Evolutionary conservation across 208 protist genomes (phyloP).

Genomic region (Trypanosoma scelopori): DNA sequence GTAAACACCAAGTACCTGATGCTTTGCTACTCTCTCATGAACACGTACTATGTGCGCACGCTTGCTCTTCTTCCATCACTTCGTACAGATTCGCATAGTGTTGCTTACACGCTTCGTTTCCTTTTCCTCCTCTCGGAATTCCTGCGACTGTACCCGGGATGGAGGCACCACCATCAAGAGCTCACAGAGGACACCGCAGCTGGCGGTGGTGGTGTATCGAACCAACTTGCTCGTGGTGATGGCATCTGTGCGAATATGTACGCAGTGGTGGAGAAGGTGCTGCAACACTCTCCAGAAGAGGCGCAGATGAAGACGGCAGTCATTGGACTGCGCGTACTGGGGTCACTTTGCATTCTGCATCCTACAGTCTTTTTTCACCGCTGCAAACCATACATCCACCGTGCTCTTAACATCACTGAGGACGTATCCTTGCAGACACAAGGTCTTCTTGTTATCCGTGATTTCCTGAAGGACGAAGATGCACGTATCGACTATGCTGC

Average conservation of each 20-base stretch:
- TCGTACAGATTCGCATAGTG: conserved; percentile 40
- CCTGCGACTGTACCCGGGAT: conserved; percentile 78
- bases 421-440: conserved; percentile 54
- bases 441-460: conserved; percentile 72
- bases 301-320: conserved; percentile 36
- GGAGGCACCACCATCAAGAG: conserved; percentile 40
- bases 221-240: conserved; percentile 49
- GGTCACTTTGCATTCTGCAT: conserved; percentile 81
- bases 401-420: conserved; percentile 32
- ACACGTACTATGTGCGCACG: conserved; percentile 77
- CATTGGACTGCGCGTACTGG: conserved; percentile 69
- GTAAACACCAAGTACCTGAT: conserved; percentile 68
- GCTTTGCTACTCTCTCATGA: conserved; percentile 85
- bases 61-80: conserved; percentile 47
- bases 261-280: conserved; percentile 45
- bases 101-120: conserved; percentile 80
- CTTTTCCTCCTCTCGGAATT: conserved; percentile 90
- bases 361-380: conserved; percentile 68
- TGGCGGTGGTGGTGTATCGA: conserved; percentile 28
- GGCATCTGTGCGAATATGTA: conserved; percentile 79
- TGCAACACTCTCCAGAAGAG: conserved; percentile 35
- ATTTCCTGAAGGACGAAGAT: conserved; percentile 85
- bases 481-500: conserved; percentile 62
- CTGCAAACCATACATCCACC: conserved; percentile 43
- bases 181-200: conserved; percentile 18